Conservation (phyloP, 1,284 basidiomycete genomes). For the Xerocomus nothofagi region DNA sequence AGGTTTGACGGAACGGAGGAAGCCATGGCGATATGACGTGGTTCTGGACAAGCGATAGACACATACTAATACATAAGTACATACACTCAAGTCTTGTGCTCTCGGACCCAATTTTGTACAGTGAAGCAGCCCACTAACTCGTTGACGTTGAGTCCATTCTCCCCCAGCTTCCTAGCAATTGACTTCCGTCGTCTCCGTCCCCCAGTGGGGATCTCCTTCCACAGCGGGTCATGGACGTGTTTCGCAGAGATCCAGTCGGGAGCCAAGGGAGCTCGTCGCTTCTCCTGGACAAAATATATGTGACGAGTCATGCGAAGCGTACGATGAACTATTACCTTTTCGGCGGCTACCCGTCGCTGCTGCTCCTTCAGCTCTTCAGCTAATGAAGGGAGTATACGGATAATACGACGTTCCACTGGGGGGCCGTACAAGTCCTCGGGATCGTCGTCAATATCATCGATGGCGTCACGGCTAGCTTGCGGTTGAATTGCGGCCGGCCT, state of each 20-base stretch:
- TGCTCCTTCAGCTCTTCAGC: conserved; percentile 29
- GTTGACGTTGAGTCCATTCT: conserved; percentile 15
- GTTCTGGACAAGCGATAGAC: neutral
- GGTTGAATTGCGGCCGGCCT: neutral
- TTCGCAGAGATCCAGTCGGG: conserved; percentile 28
- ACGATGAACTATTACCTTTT: conserved; percentile 18
- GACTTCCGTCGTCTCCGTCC: conserved; percentile 21
- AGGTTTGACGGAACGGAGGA: conserved; percentile 22
- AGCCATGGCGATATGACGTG: conserved; percentile 9
- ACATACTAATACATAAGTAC: neutral
- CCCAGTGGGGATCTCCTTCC: conserved; percentile 12
- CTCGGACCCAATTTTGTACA: conserved; percentile 10
- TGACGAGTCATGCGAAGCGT: neutral
- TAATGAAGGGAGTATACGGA: conserved; percentile 29
- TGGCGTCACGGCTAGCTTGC: neutral
- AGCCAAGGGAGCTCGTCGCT: conserved; percentile 18
- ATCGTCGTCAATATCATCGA: conserved; percentile 16
- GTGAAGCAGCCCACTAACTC: conserved; percentile 21
- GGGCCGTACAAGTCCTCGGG: conserved; percentile 31
- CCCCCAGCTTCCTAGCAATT: conserved; percentile 14
- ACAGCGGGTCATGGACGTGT: conserved; percentile 24
- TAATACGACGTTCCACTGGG: conserved; percentile 27
- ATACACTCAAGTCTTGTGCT: conserved; percentile 6
- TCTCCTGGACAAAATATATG: conserved; percentile 12
- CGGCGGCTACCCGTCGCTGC: conserved; percentile 11